phyloP scores from a whole-genome alignment of 495 filamentous ascomycete genomes.

The Paragyromitra xinjiangensis region DNA sequence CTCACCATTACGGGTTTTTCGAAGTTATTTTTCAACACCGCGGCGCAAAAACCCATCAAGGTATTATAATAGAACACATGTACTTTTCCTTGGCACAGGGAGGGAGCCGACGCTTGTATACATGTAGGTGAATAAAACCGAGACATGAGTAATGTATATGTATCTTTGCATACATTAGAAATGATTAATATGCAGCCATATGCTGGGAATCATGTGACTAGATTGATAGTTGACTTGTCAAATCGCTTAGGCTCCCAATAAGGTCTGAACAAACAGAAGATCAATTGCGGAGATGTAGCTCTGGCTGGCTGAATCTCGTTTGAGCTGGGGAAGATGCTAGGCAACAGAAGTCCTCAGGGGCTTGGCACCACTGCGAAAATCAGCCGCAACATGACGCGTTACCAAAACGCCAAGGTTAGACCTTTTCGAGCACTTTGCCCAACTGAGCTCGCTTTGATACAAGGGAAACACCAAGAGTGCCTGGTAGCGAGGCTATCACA shows the following conservation, averaged over 20 bases:
- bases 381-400: conserved; percentile 29
- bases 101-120: too few species aligned
- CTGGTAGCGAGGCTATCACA: conserved; percentile 1
- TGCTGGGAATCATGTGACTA: not conserved
- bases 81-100: too few species aligned
- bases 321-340: not conserved
- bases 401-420: not conserved
- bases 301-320: conserved; percentile 6
- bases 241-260: conserved; percentile 10
- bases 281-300: not conserved
- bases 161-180: too few species aligned
- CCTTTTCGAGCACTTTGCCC: too few species aligned
- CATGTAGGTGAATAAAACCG: too few species aligned
- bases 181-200: not conserved
- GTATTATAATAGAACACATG: not conserved
- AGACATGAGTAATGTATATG: too few species aligned
- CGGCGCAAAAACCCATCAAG: not conserved
- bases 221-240: not conserved
- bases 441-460: not conserved
- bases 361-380: conserved; percentile 33
- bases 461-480: conserved; percentile 14
- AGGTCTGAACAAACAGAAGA: not conserved
- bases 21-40: not conserved
- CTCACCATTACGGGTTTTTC: too few species aligned
- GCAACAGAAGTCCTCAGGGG: not conserved